phyloP scores from a whole-genome alignment of 192 early-diverging fungal species.

The Coemansia sp. region DNA sequence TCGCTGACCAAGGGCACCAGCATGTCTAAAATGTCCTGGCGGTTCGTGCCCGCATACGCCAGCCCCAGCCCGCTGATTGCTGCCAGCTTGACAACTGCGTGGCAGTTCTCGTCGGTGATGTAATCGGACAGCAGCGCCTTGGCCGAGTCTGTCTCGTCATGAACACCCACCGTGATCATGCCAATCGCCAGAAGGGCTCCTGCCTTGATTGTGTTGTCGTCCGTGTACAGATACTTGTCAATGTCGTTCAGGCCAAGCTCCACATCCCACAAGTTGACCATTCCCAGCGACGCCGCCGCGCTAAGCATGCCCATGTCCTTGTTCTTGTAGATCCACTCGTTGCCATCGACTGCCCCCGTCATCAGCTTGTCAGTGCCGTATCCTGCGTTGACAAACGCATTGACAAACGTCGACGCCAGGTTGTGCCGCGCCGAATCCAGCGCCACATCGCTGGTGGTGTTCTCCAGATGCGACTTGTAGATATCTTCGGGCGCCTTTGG shows the following conservation, averaged over 20 bases:
- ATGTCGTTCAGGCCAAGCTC: conserved; percentile 86
- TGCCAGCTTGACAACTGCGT: conserved; percentile 64
- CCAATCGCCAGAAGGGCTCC: conserved; percentile 94
- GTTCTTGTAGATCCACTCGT: conserved; percentile 95
- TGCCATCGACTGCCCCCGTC: conserved; percentile 63
- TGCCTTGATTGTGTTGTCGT: conserved; percentile 82
- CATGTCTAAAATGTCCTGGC: conserved; percentile 81
- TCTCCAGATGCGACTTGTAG: conserved; percentile 96
- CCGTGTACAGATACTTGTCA: conserved; percentile 89
- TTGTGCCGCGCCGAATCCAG: conserved; percentile 96
- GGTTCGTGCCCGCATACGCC: conserved; percentile 88
- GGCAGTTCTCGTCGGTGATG: conserved; percentile 60
- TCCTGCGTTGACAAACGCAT: conserved; percentile 97
- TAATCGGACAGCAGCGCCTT: conserved; percentile 85
- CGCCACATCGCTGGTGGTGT: conserved; percentile 62
- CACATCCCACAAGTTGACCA: conserved; percentile 93
- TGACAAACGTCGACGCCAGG: conserved; percentile 96
- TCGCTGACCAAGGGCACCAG: conserved; percentile 82
- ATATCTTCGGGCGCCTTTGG: conserved; percentile 97
- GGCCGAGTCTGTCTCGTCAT: conserved; percentile 89
- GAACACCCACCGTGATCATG: conserved; percentile 84
- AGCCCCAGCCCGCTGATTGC: conserved; percentile 90
- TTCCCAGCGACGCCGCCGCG: conserved; percentile 90
- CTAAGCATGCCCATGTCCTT: conserved; percentile 97
- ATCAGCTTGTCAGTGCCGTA: conserved; percentile 92